Base-by-base conservation (phyloP, 768 basidiomycete genomes). In the Pholiota molesta region DNA sequence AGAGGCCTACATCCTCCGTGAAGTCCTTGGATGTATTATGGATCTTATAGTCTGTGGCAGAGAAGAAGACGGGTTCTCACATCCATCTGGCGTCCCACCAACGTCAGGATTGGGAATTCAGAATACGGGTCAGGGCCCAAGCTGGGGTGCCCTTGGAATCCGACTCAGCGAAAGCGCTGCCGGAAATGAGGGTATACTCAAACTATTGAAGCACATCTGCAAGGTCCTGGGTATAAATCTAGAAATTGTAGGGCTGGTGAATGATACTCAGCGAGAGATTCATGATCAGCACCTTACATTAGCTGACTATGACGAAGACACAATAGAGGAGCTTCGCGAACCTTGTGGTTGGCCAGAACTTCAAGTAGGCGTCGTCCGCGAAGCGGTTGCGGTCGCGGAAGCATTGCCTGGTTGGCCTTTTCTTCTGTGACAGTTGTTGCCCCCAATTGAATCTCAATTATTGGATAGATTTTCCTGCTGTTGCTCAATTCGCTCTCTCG, bases 341-440 rank as follows among this genome's bases (percentile, higher is more conserved):
- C 74, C 83, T 5, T 92, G 88, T 71, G 97, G 97, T 4, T 99
- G 97, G 97, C 90, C 95, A 2, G 94, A 95, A 72, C 78, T 99
- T 42, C 97, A 97, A 77, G 86, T 98, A 17, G 95, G 94, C 23
- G 87, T 96, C n/a, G 81, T 98, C 21, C 85, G 94, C 39, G 97
- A 99, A 72, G 94, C 95, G 0, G 88, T 98, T 21, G 89, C 91
- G 0, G 88, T 99, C 2, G 92, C 94, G 1, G 94, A 98, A 73
- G 87, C 94, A 14, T 77, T 99, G 23, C 95, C 97, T 60, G 95
- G 95, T 94, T 63, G 57, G 83, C 37, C 26, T 45, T 55, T 31
- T 31, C 17, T 8, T 16, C 11, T 17, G 59, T 47, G 26, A 26
- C 2, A 26, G 26, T 5, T 47, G 59, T 37, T 9, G 1, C 14